A percentile compares a stretch with the other conserved stretches of the same genome.
Conservation (phyloP, 2,329 filamentous ascomycete species). For the Aspergillus hiratsukae region DNA sequence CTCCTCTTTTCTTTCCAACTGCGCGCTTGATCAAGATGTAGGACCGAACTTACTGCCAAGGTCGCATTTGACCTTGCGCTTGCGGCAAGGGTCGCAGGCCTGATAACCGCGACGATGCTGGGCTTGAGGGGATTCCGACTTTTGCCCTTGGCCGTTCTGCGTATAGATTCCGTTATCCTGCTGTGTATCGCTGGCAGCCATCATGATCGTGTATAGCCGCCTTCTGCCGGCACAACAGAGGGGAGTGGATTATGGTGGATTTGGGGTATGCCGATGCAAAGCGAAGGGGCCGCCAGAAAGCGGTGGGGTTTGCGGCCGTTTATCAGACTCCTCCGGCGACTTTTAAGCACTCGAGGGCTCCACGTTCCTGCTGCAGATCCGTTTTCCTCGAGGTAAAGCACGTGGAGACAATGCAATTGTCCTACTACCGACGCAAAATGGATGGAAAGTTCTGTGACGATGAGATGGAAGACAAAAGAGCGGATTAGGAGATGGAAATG, state of each 20-base stretch:
- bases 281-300: slow-evolving; percentile 32
- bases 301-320: slow-evolving; percentile 26
- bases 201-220: slow-evolving; percentile 15
- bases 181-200: slow-evolving; percentile 14
- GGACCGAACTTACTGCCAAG: slow-evolving; percentile 38
- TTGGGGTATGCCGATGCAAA: slow-evolving; percentile 37
- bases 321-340: slow-evolving; percentile 14
- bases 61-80: slow-evolving; percentile 48
- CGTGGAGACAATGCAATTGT: slow-evolving; percentile 1
- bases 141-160: slow-evolving; percentile 16
- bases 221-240: slow-evolving; percentile 12
- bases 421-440: slow-evolving; percentile 3
- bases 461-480: slow-evolving; percentile 1
- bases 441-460: neutral
- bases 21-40: neutral
- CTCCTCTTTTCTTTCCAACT: neutral
- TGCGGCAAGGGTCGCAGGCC: slow-evolving; percentile 47
- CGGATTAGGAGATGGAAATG: neutral
- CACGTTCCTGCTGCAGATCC: neutral
- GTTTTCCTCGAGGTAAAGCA: neutral
- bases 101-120: slow-evolving; percentile 47
- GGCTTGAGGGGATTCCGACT: slow-evolving; percentile 30
- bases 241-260: slow-evolving; percentile 15
- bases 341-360: neutral
- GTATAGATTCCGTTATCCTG: slow-evolving; percentile 15